Base-by-base conservation (phyloP, 345 rosid species). In the Mercurialis annua region DNA sequence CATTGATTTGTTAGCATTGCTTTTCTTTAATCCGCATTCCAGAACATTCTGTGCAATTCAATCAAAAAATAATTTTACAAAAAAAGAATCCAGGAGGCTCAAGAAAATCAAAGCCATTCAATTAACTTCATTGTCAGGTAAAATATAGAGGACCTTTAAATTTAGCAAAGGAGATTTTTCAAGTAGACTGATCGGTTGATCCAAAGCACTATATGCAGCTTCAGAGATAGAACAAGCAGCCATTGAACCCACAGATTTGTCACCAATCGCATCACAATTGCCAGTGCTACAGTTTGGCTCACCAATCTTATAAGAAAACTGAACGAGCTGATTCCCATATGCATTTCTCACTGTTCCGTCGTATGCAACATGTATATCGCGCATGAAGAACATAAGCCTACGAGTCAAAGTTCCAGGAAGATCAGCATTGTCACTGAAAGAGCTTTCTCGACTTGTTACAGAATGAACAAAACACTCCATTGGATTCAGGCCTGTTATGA, bases 131-230 rank as follows among this genome's bases (percentile, higher is more conserved):
- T 29, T 12, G 30, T 29, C 48, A 27, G 7, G 1, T 2, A 42
- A 29, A 55, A 15, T 1, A 68, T 59, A 54, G 58, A 65, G 63
- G 21, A 86, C 96, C 96, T 86, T 89, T 6, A 89, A 78, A 68
- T 87, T 89, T 36, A 89, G 79, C 53, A 89, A 60, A 1, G 96
- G 96, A 31, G 92, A 87, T 72, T 83, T 81, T 82, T 89, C 92
- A 54, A 91, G 93, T 62, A 87, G 81, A 79, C 97, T 91, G 33
- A 94, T 69, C 1, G 99, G 99, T 49, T 94, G 97, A 76, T 94
- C 99, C 48, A 94, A 74, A 44, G 99, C 95, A 72, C 99, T 86
- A 70, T 94, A 94, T 30, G 99, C 97, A 40, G 97, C 96, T 80
- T 94, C 99, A 2, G 96, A 80, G 48, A 94, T 63, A 29, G 99